Base-by-base conservation (phyloP, 179 eudicot species). In the Spinacia oleracea region DNA sequence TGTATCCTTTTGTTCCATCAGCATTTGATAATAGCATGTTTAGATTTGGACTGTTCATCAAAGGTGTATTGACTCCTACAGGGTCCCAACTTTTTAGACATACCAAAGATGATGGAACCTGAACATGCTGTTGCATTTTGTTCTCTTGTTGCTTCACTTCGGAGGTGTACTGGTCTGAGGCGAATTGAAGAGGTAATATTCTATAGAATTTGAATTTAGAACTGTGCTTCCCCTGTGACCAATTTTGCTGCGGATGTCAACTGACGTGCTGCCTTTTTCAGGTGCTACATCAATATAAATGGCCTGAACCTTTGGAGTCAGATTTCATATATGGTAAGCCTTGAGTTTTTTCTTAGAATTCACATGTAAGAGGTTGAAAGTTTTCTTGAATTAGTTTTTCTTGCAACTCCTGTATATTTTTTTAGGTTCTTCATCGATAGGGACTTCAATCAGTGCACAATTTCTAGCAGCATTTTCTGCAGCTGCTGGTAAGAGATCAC, bases 391-490 rank as follows among this genome's bases (percentile, higher is more conserved):
- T 9, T 76, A 79, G 59, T 78, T 42, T 59, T 69, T 58, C 76
- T 42, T 55, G 69, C 11, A 31, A 50, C 27, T 48, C 53, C 74
- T 53, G 74, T 71, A 32, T 74, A 42, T 42, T 84, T 43, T 35
- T 75, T 64, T 75, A 95, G 98, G 95, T 81, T 86, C 97, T 77
- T 95, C 98, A 38, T 95, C 98, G 38, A 84, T 95, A 79, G 98
- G 98, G 40, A 76, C 86, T 34, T 85, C 97, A 67, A 88, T 93
- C 72, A 86, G 86, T 80, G 88, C 98, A 81, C 89, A 86, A 42
- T 95, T 95, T 83, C 64, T 91, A 63, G 95, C 98, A 83, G 90
- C 95, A 72, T 95, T 95, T 87, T 89, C 98, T 34, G 91, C 98
- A 71, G 97, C 97, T 70, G 87, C 90, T 82, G 98, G 98, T 53